These are phyloP conservation scores for Volvox reticuliferus DNA, from an alignment of 139 green algal species.

Conservation along the genomic window DNA sequence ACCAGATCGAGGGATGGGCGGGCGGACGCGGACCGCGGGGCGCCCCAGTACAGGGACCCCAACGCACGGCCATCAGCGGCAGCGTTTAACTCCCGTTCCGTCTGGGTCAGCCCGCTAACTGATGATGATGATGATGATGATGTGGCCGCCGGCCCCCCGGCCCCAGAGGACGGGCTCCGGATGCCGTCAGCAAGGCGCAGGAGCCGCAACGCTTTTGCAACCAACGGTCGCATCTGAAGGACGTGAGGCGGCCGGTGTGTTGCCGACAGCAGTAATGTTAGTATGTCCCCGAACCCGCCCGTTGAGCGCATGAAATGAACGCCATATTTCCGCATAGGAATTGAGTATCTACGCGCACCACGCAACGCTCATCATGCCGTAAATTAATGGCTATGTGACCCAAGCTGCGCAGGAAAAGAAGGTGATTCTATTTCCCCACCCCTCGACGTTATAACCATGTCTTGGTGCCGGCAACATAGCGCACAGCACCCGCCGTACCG, in stretches of 20 bases:
- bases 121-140: not conserved
- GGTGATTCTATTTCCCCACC: no score
- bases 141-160: not conserved
- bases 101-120: not conserved
- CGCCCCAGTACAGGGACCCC: not conserved
- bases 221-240: not conserved
- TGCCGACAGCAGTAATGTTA: no score
- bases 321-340: no score
- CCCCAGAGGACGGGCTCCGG: no score
- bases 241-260: not conserved
- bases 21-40: not conserved
- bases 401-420: no score
- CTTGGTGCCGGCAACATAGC: no score
- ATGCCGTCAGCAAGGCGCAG: slow-evolving; percentile 7
- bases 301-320: no score
- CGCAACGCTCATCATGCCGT: no score
- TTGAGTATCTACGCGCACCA: no score
- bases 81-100: not conserved
- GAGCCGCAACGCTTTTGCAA: slow-evolving; percentile 11
- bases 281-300: no score
- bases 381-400: no score
- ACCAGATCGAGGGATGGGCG: not conserved
- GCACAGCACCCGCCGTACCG: not conserved
- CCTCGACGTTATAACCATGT: no score
- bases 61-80: not conserved